Evolutionary conservation across 2,329 filamentous ascomycete genomes (phyloP), one percentile per base, ranked within the genome.

Genomic region (Colletotrichum sansevieriae): DNA sequence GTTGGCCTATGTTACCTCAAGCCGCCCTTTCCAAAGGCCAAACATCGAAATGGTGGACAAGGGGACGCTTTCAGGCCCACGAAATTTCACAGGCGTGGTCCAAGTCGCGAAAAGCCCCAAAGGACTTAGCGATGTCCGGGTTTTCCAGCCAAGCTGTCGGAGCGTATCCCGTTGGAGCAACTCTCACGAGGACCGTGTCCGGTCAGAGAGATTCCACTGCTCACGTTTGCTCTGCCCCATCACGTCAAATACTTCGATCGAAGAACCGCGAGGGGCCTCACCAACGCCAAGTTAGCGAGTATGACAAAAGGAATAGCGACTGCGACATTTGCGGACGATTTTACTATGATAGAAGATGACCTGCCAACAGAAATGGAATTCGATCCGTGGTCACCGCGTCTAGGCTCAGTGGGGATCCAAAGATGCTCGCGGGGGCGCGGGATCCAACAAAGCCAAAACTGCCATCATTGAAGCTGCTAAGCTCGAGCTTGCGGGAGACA

Each of bases 151-250:
- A 81, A 47, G 87, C 91, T 18, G 87, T 87, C 39, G 93, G 92
- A 10, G 86, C 88, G 0, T 96, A 93, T 75, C 83, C 92, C 0
- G 84, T 83, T 0, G 82, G 84, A 39, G 87, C 87, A 9, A 83
- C 79, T 2, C 79, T 97, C 13, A 85, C 85, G 5, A 93, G 90
- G 1, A 83, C 84, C 1, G 84, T 85, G 0, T 78, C 80, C 49
- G 87, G 85, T 85, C 18, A 76, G 81, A 37, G 77, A 79, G 7
- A 78, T 83, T 6, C 84, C 80, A 58, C 80, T 95, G 18, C 81
- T 94, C 62, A 94, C 95, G 89, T 96, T 91, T 74, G 91, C 91
- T 18, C 79, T 97, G 56, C 92, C 93, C 11, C 93, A 97, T 77
- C 93, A 96, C 70, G 76, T 92, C 7, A 81, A 87, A 43, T 91